Conservation (phyloP, 2,329 filamentous ascomycete species). For the Sporothrix globosa region DNA sequence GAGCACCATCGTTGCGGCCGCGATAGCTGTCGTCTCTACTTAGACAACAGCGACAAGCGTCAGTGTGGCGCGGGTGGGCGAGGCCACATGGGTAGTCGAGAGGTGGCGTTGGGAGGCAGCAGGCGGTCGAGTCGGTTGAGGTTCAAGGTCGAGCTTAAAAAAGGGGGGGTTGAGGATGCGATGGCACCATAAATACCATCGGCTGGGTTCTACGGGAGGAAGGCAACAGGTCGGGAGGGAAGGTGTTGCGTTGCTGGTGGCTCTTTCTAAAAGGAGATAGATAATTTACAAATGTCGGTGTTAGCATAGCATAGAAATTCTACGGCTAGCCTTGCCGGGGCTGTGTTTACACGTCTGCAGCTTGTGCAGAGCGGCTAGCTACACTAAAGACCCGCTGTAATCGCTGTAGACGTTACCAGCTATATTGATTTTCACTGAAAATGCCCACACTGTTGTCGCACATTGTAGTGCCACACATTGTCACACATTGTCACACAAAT, state of each 20-base stretch:
- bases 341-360: neutral
- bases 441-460: neutral
- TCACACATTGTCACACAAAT: neutral
- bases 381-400: neutral
- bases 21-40: neutral
- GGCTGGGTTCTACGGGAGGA: neutral
- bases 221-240: neutral
- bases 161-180: neutral
- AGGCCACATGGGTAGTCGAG: neutral
- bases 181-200: neutral
- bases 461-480: neutral
- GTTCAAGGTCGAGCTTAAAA: neutral
- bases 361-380: neutral
- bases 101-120: neutral
- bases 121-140: neutral
- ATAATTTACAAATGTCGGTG: neutral
- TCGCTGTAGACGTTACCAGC: neutral
- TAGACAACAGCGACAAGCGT: neutral
- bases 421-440: neutral
- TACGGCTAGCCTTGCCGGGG: neutral
- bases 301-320: neutral
- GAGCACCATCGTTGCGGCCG: neutral
- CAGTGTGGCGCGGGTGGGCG: neutral
- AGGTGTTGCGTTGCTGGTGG: neutral
- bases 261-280: constrained; percentile 12